A percentile compares a stretch with the other conserved stretches of the same genome.
Evolutionary conservation across 306 rosid species (phyloP).

Genomic region (Cyclanthera cordifolia): DNA sequence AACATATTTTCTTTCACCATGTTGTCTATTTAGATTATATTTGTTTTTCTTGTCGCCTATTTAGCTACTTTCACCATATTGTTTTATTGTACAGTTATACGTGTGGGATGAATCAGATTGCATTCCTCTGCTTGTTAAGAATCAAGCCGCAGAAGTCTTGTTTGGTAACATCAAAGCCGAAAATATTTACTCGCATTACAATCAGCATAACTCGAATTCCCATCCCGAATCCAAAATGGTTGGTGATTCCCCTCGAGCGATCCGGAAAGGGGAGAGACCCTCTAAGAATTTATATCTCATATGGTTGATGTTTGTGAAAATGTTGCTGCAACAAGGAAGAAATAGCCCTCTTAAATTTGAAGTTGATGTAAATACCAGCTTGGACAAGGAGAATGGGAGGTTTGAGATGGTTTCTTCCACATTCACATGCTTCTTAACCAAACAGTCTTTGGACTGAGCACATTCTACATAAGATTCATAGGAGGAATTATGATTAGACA

Average conservation of each 20-base stretch:
- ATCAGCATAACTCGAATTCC: slow-evolving; percentile 18
- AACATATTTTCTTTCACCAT: neutral
- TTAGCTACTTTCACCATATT: slow-evolving; percentile 1
- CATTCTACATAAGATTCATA: neutral
- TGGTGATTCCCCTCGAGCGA: slow-evolving; percentile 1
- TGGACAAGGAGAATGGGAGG: slow-evolving; percentile 50
- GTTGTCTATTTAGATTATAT: neutral
- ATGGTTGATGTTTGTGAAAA: slow-evolving; percentile 59
- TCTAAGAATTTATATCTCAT: slow-evolving; percentile 31
- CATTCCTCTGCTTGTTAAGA: slow-evolving; percentile 52
- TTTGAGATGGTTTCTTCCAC: slow-evolving; percentile 55
- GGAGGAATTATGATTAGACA: neutral
- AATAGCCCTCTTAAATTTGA: slow-evolving; percentile 55
- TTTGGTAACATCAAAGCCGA: slow-evolving; percentile 76
- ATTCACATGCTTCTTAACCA: slow-evolving; percentile 40
- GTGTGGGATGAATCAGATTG: slow-evolving; percentile 67
- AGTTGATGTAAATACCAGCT: slow-evolving; percentile 34
- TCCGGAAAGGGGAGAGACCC: slow-evolving; percentile 19
- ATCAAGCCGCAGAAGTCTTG: slow-evolving; percentile 65
- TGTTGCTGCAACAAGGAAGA: slow-evolving; percentile 51
- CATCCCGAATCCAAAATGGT: slow-evolving; percentile 7
- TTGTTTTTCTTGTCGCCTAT: neutral
- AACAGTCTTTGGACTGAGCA: slow-evolving; percentile 9
- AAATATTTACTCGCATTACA: slow-evolving; percentile 35
- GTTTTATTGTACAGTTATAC: slow-evolving; percentile 44